Evolutionary conservation across 495 filamentous ascomycete species (phyloP), one percentile per base, ranked within the genome.

Genomic region (Penicillium canariense): DNA sequence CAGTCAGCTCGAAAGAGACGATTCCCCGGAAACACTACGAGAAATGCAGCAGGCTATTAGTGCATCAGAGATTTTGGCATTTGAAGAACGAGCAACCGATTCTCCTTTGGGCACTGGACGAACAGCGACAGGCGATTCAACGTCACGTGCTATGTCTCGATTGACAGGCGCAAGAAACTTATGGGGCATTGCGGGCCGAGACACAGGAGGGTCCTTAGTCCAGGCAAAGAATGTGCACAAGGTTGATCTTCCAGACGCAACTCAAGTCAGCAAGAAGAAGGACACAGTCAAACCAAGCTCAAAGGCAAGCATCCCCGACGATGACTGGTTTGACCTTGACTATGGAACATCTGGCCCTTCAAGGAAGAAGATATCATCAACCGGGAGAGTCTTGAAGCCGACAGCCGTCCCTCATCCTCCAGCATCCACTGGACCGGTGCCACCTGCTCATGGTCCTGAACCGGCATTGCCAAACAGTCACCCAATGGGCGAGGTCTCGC

Each of bases 1-100:
- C 15, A 96, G 92, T 68, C 93, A 97, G 67, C 73, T 97, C 15
- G 88, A 87, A 43, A 77, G 78, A 48, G 87, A 90, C 32, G 84
- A 91, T 45, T 89, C 89, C 0, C 87, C 89, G 3, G 76, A 78
- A 2, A 77, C 84, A 5, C 72, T 91, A 4, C 77, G 81, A 46
- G 82, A 92, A 45, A 73, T 87, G 30, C 89, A 92, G 51, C 68
- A 80, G 59, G 88, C 88, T 15, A 85, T 93, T 53, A 75, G 74
- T 52, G 76, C 78, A 46, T 93, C 89, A 0, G 77, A 81, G 50
- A 61, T 43, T 8, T 45, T 59, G 38, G 18, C 45, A 3, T 43
- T 28, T 30, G 9, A 43, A 8, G 39, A 46, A 43, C 27, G 14
- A 34, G 26, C 22, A 20, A 6, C 10, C 4, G 17, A 10, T 5